Evolutionary conservation across 1,139 yeast genomes (phyloP).

Genomic region (Arxiozyma telluris): DNA sequence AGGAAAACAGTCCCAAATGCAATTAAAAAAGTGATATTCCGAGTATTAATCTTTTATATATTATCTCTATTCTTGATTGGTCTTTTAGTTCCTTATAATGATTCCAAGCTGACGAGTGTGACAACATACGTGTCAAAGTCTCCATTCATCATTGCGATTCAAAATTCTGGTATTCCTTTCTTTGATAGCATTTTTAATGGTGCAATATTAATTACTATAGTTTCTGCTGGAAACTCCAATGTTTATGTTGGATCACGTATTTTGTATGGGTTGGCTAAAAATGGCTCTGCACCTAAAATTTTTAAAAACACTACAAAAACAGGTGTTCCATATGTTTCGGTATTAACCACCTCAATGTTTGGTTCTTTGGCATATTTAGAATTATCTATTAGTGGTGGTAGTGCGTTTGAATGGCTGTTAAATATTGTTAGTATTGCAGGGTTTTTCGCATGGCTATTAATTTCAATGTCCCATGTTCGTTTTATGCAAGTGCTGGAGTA

Average conservation of each 20-base stretch:
- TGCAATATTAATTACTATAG: conserved; percentile 54
- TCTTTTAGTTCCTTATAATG: conserved; percentile 69
- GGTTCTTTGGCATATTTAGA: conserved; percentile 66
- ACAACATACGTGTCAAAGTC: conserved; percentile 54
- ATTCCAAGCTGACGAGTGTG: conserved; percentile 42
- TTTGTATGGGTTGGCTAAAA: conserved; percentile 54
- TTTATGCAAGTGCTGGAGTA: conserved; percentile 53
- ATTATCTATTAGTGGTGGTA: conserved; percentile 45
- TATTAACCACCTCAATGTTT: conserved; percentile 47
- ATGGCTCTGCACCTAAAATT: conserved; percentile 51
- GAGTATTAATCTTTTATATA: conserved; percentile 74
- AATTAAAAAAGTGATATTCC: conserved; percentile 68
- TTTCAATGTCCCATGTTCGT: conserved; percentile 54
- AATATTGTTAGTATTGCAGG: conserved; percentile 75
- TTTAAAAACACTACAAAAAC: conserved; percentile 44
- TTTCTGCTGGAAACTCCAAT: conserved; percentile 74
- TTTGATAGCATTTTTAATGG: conserved; percentile 70
- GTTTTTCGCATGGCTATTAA: conserved; percentile 64
- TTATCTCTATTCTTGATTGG: conserved; percentile 78
- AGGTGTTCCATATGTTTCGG: conserved; percentile 63
- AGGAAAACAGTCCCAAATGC: conserved; percentile 76
- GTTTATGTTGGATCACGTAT: conserved; percentile 70
- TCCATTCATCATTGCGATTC: conserved; percentile 59
- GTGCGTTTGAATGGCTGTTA: conserved; percentile 76
- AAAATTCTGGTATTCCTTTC: conserved; percentile 60